phyloP scores from a whole-genome alignment of 768 basidiomycete genomes.

The Boletus fagicola region DNA sequence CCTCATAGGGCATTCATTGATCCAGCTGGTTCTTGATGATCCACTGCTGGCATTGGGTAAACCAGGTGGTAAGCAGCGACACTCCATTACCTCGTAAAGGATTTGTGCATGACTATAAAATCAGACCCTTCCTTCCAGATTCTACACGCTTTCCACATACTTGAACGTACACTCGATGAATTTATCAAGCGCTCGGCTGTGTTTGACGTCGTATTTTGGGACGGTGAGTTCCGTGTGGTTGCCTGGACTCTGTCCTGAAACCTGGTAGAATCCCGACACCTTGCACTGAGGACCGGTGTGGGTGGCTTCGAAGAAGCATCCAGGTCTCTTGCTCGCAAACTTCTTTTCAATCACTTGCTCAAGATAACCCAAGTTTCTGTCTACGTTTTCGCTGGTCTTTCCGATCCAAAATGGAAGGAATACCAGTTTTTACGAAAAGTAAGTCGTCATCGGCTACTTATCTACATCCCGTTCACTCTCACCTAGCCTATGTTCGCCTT shows the following conservation, averaged over 20 bases:
- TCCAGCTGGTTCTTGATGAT: conserved; percentile 59
- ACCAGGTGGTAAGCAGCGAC: conserved; percentile 35
- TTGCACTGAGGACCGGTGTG: conserved; percentile 40
- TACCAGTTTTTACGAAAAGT: conserved; percentile 46
- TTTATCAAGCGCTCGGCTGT: conserved; percentile 48
- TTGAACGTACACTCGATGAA: conserved; percentile 53
- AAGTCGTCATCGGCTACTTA: neutral
- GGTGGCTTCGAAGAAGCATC: conserved; percentile 41
- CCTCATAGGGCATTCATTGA: conserved; percentile 55
- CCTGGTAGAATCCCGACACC: conserved; percentile 43
- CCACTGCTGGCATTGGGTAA: conserved; percentile 57
- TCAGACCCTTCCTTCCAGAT: conserved; percentile 59
- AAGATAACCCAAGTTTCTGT: conserved; percentile 40
- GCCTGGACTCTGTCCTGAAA: neutral
- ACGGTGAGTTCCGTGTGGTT: conserved; percentile 35
- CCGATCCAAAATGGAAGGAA: conserved; percentile 48
- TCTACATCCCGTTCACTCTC: conserved; percentile 10
- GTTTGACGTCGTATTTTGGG: conserved; percentile 66
- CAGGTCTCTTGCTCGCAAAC: conserved; percentile 48
- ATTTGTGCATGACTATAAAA: neutral
- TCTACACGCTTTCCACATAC: conserved; percentile 53
- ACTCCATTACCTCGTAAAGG: neutral
- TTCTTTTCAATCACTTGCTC: conserved; percentile 51
- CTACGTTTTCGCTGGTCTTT: conserved; percentile 43
- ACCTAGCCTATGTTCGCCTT: conserved; percentile 67